Base-by-base conservation (phyloP, 139 green algal genomes). In the Chlorella sp. region DNA sequence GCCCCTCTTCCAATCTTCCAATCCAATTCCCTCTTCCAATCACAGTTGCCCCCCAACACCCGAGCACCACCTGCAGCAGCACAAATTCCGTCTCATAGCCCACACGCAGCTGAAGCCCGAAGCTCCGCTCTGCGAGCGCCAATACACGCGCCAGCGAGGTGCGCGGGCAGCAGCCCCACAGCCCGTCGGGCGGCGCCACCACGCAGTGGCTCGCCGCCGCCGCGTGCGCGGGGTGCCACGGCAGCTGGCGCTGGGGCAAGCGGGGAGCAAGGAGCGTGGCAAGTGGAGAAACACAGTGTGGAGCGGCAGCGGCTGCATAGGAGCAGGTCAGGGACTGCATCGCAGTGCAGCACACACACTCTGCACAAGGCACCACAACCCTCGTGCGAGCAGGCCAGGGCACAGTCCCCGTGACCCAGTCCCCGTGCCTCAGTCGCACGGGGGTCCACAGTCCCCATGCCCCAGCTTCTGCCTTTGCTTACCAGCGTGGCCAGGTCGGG, bases 121-220 rank as follows among this genome's bases (percentile, higher is more conserved):
- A n/a, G n/a, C n/a, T n/a, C n/a, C n/a, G n/a, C n/a, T n/a, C n/a
- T n/a, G n/a, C n/a, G n/a, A n/a, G n/a, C n/a, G n/a, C n/a, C n/a
- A n/a, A n/a, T n/a, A n/a, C n/a, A n/a, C n/a, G n/a, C n/a, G n/a
- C n/a, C n/a, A n/a, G n/a, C 15, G 56, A 21, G 33, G 50, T 48
- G 51, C 87, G 80, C 0, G 87, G 85, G 67, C 86, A 90, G 69
- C 68, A 83, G 6, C 64, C 36, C 67, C 77, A 89, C 23, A 71
- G 61, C 19, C 64, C 41, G 31, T 73, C 77, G 55, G 74, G 17
- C 46, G 21, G n/a, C n/a, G 25, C 0, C 29, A 27, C 59, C 25
- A n/a, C 43, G 71, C 36, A 2, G 45, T 58, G 68, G 51, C 40
- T n/a, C 43, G 64, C 12, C 42, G 61, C 61, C 0, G 66, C 77